Conservation (phyloP, 1,284 basidiomycete genomes). For the Puccinia sorghi region DNA sequence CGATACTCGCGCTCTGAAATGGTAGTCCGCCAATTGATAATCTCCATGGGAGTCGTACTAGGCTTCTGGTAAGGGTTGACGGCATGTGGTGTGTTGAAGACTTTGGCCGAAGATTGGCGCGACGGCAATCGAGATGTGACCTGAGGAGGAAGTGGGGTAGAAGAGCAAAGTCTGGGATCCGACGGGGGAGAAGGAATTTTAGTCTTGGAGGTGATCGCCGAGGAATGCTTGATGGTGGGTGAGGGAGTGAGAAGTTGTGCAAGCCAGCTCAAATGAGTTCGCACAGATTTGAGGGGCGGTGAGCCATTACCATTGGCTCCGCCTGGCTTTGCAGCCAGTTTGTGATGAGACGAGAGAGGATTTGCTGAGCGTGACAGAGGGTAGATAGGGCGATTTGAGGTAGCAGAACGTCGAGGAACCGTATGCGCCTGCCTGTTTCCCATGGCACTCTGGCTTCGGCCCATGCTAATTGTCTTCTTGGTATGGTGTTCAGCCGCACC, state of each 20-base stretch:
- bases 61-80: not conserved
- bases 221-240: not conserved
- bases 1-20: conserved; percentile 14
- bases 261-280: conserved; percentile 10
- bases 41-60: not conserved
- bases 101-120: not conserved
- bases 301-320: not conserved
- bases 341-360: not conserved
- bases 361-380: too few relatives aligned
- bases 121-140: not conserved
- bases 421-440: not conserved
- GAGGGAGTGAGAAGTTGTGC: conserved; percentile 12
- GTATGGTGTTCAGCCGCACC: not conserved
- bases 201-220: not conserved
- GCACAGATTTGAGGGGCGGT: conserved; percentile 10
- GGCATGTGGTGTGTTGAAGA: not conserved
- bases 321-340: not conserved
- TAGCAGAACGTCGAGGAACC: not conserved
- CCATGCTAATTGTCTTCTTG: not conserved
- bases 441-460: not conserved
- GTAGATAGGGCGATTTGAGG: not conserved
- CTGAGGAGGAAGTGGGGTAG: not conserved
- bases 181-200: conserved; percentile 3
- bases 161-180: not conserved
- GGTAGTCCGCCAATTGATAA: conserved; percentile 20